Base-by-base conservation (phyloP, 2,329 filamentous ascomycete genomes). In the Trichoderma koningii region DNA sequence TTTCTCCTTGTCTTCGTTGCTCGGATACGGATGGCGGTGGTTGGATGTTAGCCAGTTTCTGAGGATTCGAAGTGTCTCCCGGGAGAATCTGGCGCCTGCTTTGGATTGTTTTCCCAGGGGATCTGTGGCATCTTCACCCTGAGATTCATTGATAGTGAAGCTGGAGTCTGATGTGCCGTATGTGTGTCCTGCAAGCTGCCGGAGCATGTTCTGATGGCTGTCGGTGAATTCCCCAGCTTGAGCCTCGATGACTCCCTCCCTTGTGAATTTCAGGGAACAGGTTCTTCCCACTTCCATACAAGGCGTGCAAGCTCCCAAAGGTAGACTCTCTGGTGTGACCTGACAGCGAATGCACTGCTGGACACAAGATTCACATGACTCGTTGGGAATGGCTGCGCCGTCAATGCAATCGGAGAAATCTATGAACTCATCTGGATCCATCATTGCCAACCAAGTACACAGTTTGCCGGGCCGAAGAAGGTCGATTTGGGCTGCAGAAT, bases 41-140 rank as follows among this genome's bases (percentile, higher is more conserved):
- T 96, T 91, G 9, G 85, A 85, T 0, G 87, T 83, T 17, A 96
- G 82, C 92, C 92, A 96, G 70, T 87, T 86, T 75, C 92, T 92
- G 56, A 96, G 78, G 28, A 91, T 83, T 69, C 88, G 89, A 68
- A 93, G 83, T 0, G 90, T 89, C 69, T 91, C 87, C 67, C 89
- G 82, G 6, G 91, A 89, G 75, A 96, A 70, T 19, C 60, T 63
- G 7, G 48, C 50, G 7, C 60, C 60, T 10, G 30, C 12, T 23
- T 63, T 63, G 26, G 48, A 7, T 26, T 14, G 34, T 2, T 7
- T 15, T 28, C 21, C 60, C 28, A 30, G 10, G 7, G 26, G 15
- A 19, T 47, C 28, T 15, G 26, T 3, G 9, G 26, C 17, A 7
- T 55, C 23, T 15, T 63, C 48, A 0, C 26, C 41, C 5, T 28